These are phyloP conservation scores for Diospyros kaki DNA, from an alignment of 148 eudicot genomes.

Conservation along the genomic window DNA sequence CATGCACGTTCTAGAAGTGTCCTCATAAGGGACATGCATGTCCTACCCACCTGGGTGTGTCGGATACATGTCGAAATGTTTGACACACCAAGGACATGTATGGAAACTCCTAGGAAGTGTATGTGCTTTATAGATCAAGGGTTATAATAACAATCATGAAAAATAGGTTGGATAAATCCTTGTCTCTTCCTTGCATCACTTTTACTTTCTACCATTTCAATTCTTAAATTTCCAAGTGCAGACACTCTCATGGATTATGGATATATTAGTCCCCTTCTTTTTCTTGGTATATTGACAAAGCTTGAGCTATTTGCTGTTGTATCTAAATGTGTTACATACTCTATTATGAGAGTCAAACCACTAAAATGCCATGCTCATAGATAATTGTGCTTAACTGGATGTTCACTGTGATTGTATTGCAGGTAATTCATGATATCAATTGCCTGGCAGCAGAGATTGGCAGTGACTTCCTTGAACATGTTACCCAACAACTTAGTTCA, in stretches of 20 bases:
- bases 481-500: conserved; percentile 58
- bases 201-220: not conserved
- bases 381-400: not conserved
- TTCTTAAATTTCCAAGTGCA: not conserved
- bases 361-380: not conserved
- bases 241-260: not conserved
- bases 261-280: not conserved
- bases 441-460: conserved; percentile 55
- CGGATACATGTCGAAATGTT: too few species aligned
- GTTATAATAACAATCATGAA: too few species aligned
- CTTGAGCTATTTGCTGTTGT: not conserved
- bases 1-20: too few species aligned
- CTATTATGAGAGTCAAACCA: not conserved
- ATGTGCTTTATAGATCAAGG: too few species aligned
- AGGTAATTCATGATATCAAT: conserved; percentile 86
- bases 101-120: too few species aligned
- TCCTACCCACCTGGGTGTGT: too few species aligned
- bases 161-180: conserved; percentile 3
- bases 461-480: conserved; percentile 52
- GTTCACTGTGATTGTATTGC: conserved; percentile 21
- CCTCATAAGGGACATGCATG: too few species aligned
- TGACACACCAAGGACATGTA: too few species aligned
- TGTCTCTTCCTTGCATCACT: not conserved
- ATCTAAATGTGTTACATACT: not conserved
- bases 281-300: not conserved